These are phyloP conservation scores for Penicillium riverlandense DNA, from an alignment of 495 filamentous ascomycete genomes.

Conservation along the genomic window DNA sequence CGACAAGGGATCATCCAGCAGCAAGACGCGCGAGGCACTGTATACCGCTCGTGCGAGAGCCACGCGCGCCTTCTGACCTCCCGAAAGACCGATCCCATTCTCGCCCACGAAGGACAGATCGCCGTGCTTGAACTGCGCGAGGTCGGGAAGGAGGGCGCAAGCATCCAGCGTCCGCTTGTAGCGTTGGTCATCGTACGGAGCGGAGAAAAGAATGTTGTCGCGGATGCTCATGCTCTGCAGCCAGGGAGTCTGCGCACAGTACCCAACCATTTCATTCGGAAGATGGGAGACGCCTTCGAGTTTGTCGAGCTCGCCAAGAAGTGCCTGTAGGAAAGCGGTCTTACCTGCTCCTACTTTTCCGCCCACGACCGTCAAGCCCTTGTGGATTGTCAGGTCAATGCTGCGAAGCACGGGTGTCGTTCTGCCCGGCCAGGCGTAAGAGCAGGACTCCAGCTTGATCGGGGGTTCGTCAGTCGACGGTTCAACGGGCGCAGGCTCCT, in stretches of 20 bases:
- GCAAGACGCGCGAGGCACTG: conserved; percentile 53
- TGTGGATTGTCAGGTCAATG: conserved; percentile 51
- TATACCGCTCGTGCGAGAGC: conserved; percentile 66
- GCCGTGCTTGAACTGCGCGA: conserved; percentile 55
- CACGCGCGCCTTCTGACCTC: conserved; percentile 64
- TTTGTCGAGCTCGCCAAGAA: conserved; percentile 73
- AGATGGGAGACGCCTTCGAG: conserved; percentile 48
- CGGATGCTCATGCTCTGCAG: conserved; percentile 85
- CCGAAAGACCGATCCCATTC: conserved; percentile 61
- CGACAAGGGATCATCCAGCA: conserved; percentile 65
- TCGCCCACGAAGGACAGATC: conserved; percentile 66
- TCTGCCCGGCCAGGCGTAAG: conserved; percentile 71
- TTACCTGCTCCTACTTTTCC: conserved; percentile 79
- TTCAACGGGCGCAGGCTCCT: conserved; percentile 39
- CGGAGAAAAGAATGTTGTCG: conserved; percentile 76
- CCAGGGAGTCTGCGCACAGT: conserved; percentile 84
- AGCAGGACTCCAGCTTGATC: conserved; percentile 52
- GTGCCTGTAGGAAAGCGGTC: conserved; percentile 67
- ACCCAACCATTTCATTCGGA: conserved; percentile 65
- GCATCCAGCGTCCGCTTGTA: conserved; percentile 55
- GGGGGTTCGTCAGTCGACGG: conserved; percentile 15
- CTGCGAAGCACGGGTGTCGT: conserved; percentile 52
- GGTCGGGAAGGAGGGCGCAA: conserved; percentile 57
- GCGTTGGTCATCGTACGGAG: conserved; percentile 56
- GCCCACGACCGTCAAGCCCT: conserved; percentile 58